phyloP scores from a whole-genome alignment of 345 rosid species.

The Syzygium grande region DNA sequence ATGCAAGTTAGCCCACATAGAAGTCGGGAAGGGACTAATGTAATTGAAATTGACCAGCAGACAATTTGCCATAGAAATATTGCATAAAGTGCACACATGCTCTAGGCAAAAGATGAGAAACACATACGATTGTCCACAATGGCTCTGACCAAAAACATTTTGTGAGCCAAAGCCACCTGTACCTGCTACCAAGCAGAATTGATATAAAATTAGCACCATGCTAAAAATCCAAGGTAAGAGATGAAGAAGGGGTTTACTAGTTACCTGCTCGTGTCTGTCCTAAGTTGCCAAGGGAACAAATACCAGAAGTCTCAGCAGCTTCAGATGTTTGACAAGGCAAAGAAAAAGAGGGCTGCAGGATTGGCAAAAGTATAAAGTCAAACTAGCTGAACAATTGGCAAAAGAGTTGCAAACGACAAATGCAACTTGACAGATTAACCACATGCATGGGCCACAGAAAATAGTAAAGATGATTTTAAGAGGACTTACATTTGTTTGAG shows the following conservation, averaged over 20 bases:
- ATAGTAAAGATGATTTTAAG: background rate
- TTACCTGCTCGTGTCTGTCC: conserved; percentile 57
- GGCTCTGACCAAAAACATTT: conserved; percentile 41
- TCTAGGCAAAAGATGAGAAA: background rate
- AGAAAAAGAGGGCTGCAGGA: conserved; percentile 31
- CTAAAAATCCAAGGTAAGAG: background rate
- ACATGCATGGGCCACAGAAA: background rate
- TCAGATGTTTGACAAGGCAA: conserved; percentile 36
- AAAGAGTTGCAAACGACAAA: background rate
- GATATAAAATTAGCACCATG: background rate
- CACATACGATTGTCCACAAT: conserved; percentile 43
- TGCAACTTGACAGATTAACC: background rate
- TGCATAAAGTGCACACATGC: background rate
- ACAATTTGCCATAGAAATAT: background rate
- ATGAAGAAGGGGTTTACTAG: background rate
- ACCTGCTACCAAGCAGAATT: conserved; percentile 24
- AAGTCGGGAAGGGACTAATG: background rate
- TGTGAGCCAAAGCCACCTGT: conserved; percentile 31
- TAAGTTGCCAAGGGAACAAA: conserved; percentile 38
- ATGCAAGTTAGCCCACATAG: background rate
- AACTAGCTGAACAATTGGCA: background rate
- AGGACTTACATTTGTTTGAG: conserved; percentile 47
- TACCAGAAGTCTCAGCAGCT: conserved; percentile 38
- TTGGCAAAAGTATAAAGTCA: background rate
- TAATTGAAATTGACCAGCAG: background rate